Evolutionary conservation across 345 rosid genomes (phyloP).

Genomic region (Angophora floribunda): DNA sequence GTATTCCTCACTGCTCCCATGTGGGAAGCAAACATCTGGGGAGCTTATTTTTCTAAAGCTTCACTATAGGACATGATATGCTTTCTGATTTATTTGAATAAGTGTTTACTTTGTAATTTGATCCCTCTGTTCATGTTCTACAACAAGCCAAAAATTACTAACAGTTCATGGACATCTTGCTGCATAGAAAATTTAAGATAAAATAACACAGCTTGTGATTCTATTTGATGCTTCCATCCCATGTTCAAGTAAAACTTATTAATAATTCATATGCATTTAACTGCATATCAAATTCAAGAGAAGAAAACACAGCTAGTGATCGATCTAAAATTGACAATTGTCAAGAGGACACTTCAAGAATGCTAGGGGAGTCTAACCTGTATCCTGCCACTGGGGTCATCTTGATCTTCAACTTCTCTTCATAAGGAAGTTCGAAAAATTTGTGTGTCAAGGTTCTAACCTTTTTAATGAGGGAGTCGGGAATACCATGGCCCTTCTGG

Average conservation of each 20-base stretch:
- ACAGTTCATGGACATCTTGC: neutral
- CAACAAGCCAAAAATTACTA: neutral
- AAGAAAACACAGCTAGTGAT: neutral
- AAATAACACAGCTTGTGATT: neutral
- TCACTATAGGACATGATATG: neutral
- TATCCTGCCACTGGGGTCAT: conserved; percentile 65
- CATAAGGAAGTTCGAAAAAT: conserved; percentile 54
- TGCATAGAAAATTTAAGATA: neutral
- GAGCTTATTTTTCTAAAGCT: neutral
- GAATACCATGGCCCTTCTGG: conserved; percentile 77
- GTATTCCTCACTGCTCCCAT: neutral
- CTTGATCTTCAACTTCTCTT: conserved; percentile 62
- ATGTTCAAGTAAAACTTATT: neutral
- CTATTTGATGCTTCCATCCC: neutral
- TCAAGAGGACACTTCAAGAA: neutral
- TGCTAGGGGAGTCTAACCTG: conserved; percentile 36
- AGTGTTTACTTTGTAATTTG: neutral
- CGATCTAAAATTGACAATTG: neutral
- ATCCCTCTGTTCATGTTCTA: neutral
- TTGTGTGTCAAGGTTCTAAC: conserved; percentile 33
- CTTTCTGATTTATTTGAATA: neutral
- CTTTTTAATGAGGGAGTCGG: conserved; percentile 40
- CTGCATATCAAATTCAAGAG: neutral
- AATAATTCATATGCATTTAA: neutral
- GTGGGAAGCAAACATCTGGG: neutral